Percentiles rank a stretch among this genome's conserved stretches.
Evolutionary conservation across 2,329 filamentous ascomycete species (phyloP).

Genomic region (Trichoderma koningiopsis): DNA sequence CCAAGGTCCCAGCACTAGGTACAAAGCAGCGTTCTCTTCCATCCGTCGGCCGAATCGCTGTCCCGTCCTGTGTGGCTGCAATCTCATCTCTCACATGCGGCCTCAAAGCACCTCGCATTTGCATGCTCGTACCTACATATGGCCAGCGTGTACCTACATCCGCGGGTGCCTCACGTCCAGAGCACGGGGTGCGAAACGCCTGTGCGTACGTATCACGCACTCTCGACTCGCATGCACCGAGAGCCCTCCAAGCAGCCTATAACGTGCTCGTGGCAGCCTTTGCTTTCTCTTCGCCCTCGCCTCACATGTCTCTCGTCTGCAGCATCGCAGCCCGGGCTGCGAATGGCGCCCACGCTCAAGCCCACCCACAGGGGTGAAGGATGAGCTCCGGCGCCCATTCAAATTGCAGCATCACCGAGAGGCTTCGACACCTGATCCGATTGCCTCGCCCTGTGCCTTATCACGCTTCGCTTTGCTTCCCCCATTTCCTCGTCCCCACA

Average conservation of each 20-base stretch:
- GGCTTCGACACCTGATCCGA: constrained; percentile 13
- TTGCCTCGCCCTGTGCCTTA: constrained; percentile 18
- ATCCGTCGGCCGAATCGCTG: not conserved
- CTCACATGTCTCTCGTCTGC: constrained; percentile 20
- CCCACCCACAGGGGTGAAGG: constrained; percentile 7
- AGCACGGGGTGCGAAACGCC: constrained; percentile 4
- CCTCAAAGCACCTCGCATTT: not conserved
- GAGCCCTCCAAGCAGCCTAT: too few relatives aligned
- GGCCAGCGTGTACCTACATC: not conserved
- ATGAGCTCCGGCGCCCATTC: not conserved
- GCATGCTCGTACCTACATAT: not conserved
- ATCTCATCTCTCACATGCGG: not conserved
- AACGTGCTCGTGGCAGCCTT: not conserved
- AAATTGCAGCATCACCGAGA: not conserved
- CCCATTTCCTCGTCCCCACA: constrained; percentile 15
- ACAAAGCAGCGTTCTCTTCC: not conserved
- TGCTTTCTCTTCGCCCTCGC: not conserved
- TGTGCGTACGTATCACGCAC: not conserved
- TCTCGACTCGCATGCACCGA: not conserved
- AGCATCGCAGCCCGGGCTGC: constrained; percentile 18
- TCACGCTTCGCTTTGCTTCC: constrained; percentile 7
- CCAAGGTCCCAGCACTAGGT: not conserved
- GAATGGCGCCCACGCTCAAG: constrained; percentile 17
- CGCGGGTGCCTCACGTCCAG: not conserved
- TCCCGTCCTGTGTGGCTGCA: not conserved